Conservation (phyloP, 805 yeast species). For the Metschnikowia henanensis region DNA sequence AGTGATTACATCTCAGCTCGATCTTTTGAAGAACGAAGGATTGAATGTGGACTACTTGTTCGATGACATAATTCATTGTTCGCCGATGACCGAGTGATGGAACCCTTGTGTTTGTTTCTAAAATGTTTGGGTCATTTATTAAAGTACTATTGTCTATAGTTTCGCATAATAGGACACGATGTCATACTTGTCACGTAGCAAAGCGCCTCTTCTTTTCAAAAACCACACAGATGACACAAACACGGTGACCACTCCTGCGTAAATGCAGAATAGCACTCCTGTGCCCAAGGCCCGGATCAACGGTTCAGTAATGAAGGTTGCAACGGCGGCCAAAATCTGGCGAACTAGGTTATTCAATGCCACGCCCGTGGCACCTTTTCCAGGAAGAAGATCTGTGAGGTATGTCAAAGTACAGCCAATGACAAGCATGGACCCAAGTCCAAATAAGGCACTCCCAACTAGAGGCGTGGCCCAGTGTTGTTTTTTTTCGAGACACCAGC, state of each 20-base stretch:
- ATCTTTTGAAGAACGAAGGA: conserved; percentile 62
- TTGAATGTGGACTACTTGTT: conserved; percentile 73
- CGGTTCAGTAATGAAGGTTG: conserved; percentile 76
- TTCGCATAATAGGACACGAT: conserved; percentile 55
- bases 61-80: conserved; percentile 35
- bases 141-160: conserved; percentile 32
- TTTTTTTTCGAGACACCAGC: conserved; percentile 74
- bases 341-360: conserved; percentile 78
- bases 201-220: conserved; percentile 55
- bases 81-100: conserved; percentile 2
- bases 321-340: conserved; percentile 71
- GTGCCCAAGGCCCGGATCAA: conserved; percentile 63
- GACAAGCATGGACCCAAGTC: conserved; percentile 80
- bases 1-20: conserved; percentile 56
- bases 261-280: conserved; percentile 68
- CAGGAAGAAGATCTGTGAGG: conserved; percentile 81
- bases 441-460: conserved; percentile 79
- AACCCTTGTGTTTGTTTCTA: neutral
- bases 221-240: conserved; percentile 43
- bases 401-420: conserved; percentile 82
- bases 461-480: conserved; percentile 78
- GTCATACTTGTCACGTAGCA: conserved; percentile 64
- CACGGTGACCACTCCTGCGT: conserved; percentile 55
- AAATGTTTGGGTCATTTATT: too few species aligned
- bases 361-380: conserved; percentile 86